Conservation (phyloP, 768 basidiomycete species). For the Agrocybe chaxingu region DNA sequence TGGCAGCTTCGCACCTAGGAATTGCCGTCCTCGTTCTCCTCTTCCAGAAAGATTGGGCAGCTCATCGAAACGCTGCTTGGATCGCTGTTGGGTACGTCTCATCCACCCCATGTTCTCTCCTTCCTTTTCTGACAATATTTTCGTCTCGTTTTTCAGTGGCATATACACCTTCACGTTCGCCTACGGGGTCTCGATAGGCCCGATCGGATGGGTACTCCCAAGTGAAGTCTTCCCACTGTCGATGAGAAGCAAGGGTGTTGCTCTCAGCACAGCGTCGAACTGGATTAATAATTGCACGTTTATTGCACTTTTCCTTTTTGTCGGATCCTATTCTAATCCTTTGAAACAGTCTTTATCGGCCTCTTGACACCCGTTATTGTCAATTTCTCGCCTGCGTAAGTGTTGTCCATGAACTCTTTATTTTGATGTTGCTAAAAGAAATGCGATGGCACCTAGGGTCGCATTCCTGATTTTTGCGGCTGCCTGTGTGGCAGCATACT, state of each 20-base stretch:
- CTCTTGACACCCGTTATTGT: conserved; percentile 68
- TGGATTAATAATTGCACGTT: conserved; percentile 78
- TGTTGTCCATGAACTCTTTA: conserved; percentile 13
- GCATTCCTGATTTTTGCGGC: conserved; percentile 69
- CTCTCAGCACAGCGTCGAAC: conserved; percentile 81
- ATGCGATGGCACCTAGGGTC: conserved; percentile 31
- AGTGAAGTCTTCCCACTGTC: conserved; percentile 81
- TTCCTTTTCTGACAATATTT: no score
- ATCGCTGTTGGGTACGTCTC: conserved; percentile 66
- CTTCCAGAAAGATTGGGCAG: conserved; percentile 56
- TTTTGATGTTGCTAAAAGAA: not conserved
- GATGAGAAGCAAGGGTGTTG: conserved; percentile 77
- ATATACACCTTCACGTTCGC: conserved; percentile 76
- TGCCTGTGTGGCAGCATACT: conserved; percentile 62
- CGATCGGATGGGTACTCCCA: conserved; percentile 82
- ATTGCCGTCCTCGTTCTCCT: conserved; percentile 61
- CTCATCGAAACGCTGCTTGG: conserved; percentile 62
- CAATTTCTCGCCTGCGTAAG: conserved; percentile 54
- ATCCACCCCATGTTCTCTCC: no score
- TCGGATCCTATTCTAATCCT: not conserved
- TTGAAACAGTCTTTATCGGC: conserved; percentile 51
- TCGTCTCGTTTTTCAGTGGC: no score
- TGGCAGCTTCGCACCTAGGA: conserved; percentile 61
- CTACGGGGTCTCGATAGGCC: conserved; percentile 76
- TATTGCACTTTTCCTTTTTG: not conserved